A percentile compares a stretch with the other conserved stretches of the same genome.
Evolutionary conservation across 805 yeast species (phyloP).

Genomic region (Candida methanosorbosa): DNA sequence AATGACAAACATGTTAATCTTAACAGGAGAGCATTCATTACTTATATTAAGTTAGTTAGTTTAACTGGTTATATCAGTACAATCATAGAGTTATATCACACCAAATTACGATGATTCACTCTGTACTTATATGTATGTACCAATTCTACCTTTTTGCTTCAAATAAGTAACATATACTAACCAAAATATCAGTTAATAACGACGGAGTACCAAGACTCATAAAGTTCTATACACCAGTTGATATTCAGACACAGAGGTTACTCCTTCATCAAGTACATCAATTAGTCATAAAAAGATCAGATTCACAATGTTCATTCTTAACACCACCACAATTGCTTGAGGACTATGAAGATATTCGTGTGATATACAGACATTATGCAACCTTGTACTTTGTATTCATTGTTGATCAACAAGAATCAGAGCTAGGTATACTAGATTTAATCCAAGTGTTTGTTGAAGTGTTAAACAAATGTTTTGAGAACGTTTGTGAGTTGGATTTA

Average conservation of each 20-base stretch:
- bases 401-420: constrained; percentile 93
- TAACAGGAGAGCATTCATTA: too few species aligned
- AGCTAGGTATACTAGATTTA: constrained; percentile 84
- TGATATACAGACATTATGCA: constrained; percentile 90
- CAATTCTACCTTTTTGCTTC: background rate
- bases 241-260: constrained; percentile 70
- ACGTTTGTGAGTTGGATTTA: constrained; percentile 90
- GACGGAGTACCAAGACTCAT: constrained; percentile 84
- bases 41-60: background rate
- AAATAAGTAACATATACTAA: constrained; percentile 12
- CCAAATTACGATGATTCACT: constrained; percentile 14
- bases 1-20: too few species aligned
- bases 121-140: constrained; percentile 20
- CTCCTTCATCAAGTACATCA: constrained; percentile 77
- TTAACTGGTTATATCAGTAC: too few species aligned
- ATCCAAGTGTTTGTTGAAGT: constrained; percentile 97
- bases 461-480: constrained; percentile 83
- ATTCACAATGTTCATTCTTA: constrained; percentile 78
- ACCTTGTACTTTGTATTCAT: constrained; percentile 93
- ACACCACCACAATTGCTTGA: constrained; percentile 77
- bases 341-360: constrained; percentile 68
- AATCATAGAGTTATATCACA: too few species aligned
- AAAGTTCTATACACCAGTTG: constrained; percentile 90
- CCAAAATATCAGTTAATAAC: too few species aligned
- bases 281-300: constrained; percentile 60